Base-by-base conservation (phyloP, 2,329 filamentous ascomycete species). In the Venturia asperata region DNA sequence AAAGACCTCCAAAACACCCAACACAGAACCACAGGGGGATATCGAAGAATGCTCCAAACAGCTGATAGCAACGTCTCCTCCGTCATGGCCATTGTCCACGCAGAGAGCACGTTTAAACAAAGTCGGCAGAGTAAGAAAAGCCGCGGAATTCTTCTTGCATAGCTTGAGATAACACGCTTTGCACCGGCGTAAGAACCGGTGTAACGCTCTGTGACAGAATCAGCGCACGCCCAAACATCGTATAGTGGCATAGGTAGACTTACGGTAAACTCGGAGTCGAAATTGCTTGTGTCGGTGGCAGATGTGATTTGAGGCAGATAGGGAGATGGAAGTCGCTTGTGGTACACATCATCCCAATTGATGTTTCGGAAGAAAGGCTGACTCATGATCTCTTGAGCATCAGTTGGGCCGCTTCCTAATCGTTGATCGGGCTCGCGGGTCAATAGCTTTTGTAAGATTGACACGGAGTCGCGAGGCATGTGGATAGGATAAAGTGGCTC, bases 111-210 rank as follows among this genome's bases (percentile, higher is more conserved):
- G 24, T 42, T 64, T 34, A 92, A 68, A 89, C 88, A 78, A 95
- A 95, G 77, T 96, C 92, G 67, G 91, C 90, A 63, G 91, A 94
- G 79, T 99, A 99, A 34, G 93, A 97, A 81, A 99, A 99, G 70
- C 94, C 94, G 67, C 94, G 87, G 88, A 99, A 99, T 77, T 99
- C 92, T 80, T 99, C 94, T 80, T 99, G 94, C 92, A 97, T 97
- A 55, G 92, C 91, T 81, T 97, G 94, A 37, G 93, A 96, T 68
- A 99, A 84, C 56, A 99, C 94, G 30, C 52, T 58, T 58, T 96
- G 70, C 47, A 45, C 27, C 62, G 39, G 41, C 42, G 68, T 74
- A 68, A 75, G 71, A 67, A 69, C 43, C 41, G 11, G 30, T 49
- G 62, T 30, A 34, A 61, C 45, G 27, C 65, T 62, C 19, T 39